Evolutionary conservation across 371 early-diverging fungal species (phyloP).

Genomic region (Rhizopus sp.): DNA sequence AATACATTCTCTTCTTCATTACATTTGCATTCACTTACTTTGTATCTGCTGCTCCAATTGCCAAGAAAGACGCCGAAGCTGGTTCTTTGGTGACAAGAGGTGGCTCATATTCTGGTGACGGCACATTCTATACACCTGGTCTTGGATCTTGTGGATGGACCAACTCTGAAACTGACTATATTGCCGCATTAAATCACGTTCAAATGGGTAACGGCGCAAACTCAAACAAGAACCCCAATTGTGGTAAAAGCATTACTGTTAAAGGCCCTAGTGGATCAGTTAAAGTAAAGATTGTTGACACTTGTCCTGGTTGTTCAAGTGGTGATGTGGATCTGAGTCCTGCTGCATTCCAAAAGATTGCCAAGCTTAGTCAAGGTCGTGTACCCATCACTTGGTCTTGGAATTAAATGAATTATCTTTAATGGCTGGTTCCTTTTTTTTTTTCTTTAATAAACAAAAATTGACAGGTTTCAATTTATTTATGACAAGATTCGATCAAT

Average conservation of each 20-base stretch:
- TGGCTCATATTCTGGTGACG: conserved; percentile 38
- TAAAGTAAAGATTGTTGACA: conserved; percentile 57
- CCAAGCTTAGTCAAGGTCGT: conserved; percentile 48
- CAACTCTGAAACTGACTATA: conserved; percentile 19
- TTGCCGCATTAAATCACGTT: conserved; percentile 26
- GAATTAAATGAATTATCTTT: conserved; percentile 6
- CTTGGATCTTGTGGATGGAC: conserved; percentile 37
- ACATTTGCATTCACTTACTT: conserved; percentile 15
- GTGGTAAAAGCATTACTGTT: conserved; percentile 52
- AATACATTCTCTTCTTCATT: conserved; percentile 11
- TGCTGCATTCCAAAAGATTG: conserved; percentile 58
- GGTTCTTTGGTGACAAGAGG: conserved; percentile 5
- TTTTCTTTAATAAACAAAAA: conserved; percentile 8
- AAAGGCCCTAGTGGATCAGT: conserved; percentile 51
- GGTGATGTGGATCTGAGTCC: conserved; percentile 62
- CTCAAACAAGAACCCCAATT: conserved; percentile 46
- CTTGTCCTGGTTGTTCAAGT: conserved; percentile 59
- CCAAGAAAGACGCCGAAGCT: conserved; percentile 4
- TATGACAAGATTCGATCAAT: conserved; percentile 60
- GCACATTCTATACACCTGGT: conserved; percentile 38
- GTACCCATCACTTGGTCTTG: conserved; percentile 54
- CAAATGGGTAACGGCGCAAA: conserved; percentile 31
- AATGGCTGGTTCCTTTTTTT: background rate
- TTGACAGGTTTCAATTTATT: background rate
- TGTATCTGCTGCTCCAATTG: conserved; percentile 23